A percentile compares a stretch with the other conserved stretches of the same genome.
Conservation (phyloP, 2,329 filamentous ascomycete genomes). For the Hymenoscyphus linearis region DNA sequence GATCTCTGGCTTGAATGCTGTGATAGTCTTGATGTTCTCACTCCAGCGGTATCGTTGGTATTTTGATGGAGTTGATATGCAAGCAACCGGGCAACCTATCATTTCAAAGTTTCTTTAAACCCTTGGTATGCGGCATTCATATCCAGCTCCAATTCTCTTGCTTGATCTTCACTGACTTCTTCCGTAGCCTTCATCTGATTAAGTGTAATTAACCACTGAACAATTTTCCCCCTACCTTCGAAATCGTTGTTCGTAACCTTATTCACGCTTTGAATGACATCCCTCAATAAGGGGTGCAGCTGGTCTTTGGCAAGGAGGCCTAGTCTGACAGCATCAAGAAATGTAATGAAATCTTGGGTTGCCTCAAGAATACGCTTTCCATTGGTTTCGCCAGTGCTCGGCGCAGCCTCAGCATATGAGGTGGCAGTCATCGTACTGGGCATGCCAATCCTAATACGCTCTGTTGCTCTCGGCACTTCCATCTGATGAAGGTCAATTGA, state of each 20-base stretch:
- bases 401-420: conserved; percentile 36
- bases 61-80: not conserved
- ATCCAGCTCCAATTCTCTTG: conserved; percentile 83
- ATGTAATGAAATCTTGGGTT: conserved; percentile 97
- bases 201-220: conserved; percentile 94
- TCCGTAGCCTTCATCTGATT: conserved; percentile 98
- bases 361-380: conserved; percentile 74
- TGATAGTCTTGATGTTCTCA: not conserved
- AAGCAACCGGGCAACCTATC: conserved; percentile 3
- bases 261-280: conserved; percentile 95
- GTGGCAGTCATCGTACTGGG: conserved; percentile 68
- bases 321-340: conserved; percentile 89
- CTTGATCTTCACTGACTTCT: conserved; percentile 80
- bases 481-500: conserved; percentile 49
- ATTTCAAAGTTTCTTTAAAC: conserved; percentile 57
- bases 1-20: not conserved
- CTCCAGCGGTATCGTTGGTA: not conserved
- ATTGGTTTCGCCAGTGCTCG: conserved; percentile 38
- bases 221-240: conserved; percentile 92
- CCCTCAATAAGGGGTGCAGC: conserved; percentile 88
- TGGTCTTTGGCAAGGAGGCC: conserved; percentile 92
- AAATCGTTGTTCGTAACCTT: conserved; percentile 95
- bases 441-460: conserved; percentile 86
- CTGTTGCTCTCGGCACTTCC: conserved; percentile 89
- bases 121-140: conserved; percentile 93